Base-by-base conservation (phyloP, 371 early-diverging fungal genomes). In the Actinomucor elegans region DNA sequence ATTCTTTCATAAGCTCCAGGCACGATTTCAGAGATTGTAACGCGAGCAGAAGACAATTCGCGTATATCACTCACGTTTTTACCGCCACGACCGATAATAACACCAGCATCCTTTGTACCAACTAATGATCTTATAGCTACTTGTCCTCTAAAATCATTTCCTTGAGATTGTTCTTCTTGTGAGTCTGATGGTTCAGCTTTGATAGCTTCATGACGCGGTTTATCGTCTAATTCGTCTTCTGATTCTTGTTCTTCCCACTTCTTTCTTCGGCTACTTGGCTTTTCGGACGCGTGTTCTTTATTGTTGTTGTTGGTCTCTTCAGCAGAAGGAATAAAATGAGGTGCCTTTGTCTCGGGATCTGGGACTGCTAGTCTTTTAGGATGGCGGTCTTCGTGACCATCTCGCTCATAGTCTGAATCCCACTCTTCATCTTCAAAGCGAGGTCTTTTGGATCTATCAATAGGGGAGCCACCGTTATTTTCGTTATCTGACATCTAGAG, bases 71-170 rank as follows among this genome's bases (percentile, higher is more conserved):
- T 83, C 5, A 93, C 86, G 59, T 91, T 90, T 48, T 84, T 83
- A 36, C 94, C 94, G 20, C 77, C 81, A 52, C 88, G 86, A 11
- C 94, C 94, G 65, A 94, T 92, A 52, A 92, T 82, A 9, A 93
- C 80, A 51, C 85, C 92, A 14, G 92, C 92, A 63, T 92, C 94
- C 61, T 88, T 88, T 38, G 89, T 86, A 29, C 85, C 77, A 8
- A 94, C 85, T 28, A 94, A 72, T 0, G 92, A 87, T 5, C 93
- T 83, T 64, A 92, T 61, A 0, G 84, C 59, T 6, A 74, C 45
- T 29, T 18, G 47, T 42, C 42, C 55, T 41, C 44, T 27, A 8
- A 21, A 28, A n/a, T 55, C 36, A 0, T 43, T 38, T 6, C 24
- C 37, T 17, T 33, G 29, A 32, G 50, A 35, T 21, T 48, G 47